These are phyloP conservation scores for Cornus florida DNA, from an alignment of 148 eudicot species.

Conservation along the genomic window DNA sequence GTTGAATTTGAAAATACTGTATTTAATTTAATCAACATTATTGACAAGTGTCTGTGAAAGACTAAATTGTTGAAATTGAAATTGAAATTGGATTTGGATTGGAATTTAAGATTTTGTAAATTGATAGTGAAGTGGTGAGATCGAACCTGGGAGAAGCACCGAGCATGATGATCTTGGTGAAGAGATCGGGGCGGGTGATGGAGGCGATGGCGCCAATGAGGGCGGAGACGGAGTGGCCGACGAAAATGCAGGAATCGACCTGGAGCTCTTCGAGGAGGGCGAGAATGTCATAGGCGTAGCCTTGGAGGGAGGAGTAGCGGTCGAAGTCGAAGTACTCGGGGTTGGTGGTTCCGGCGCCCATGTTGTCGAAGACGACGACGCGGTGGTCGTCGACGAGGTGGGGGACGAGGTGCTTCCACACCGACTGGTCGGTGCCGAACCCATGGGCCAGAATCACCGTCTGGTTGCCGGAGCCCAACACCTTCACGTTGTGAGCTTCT, in stretches of 20 bases:
- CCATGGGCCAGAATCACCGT: slow-evolving; percentile 75
- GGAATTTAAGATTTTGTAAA: too few species aligned
- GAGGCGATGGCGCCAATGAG: slow-evolving; percentile 73
- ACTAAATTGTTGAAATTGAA: too few species aligned
- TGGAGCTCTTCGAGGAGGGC: slow-evolving; percentile 69
- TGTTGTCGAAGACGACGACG: slow-evolving; percentile 73
- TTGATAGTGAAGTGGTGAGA: not conserved
- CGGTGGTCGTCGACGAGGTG: slow-evolving; percentile 62
- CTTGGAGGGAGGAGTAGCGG: slow-evolving; percentile 62
- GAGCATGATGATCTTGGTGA: slow-evolving; percentile 60
- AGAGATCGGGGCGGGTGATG: slow-evolving; percentile 74
- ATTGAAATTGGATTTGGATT: too few species aligned
- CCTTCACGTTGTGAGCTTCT: slow-evolving; percentile 80
- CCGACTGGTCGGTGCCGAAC: slow-evolving; percentile 88
- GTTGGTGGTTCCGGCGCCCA: slow-evolving; percentile 95
- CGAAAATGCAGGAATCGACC: slow-evolving; percentile 52
- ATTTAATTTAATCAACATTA: too few species aligned
- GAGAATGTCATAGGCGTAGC: slow-evolving; percentile 68
- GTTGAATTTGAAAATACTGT: too few species aligned
- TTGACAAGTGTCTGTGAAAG: too few species aligned
- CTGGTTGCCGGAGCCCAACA: slow-evolving; percentile 48
- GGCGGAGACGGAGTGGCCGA: slow-evolving; percentile 86
- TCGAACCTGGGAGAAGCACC: slow-evolving; percentile 72
- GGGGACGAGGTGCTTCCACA: slow-evolving; percentile 81
- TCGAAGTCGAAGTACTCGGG: slow-evolving; percentile 88